These are phyloP conservation scores for Pyrenophora tritici-repentis DNA, from an alignment of 2,329 filamentous ascomycete genomes.

Conservation along the genomic window DNA sequence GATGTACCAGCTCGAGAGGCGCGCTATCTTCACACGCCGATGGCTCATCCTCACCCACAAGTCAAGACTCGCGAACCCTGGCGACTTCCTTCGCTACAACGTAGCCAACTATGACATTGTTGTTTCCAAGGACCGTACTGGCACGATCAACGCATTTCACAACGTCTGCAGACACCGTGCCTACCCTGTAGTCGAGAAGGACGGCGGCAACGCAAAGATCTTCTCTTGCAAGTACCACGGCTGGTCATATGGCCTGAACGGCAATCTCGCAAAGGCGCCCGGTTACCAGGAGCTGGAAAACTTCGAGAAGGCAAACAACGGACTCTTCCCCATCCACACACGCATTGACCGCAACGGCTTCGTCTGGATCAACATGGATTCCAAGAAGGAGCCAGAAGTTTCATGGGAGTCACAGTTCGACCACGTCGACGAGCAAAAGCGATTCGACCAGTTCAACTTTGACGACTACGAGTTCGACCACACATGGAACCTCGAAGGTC, in stretches of 20 bases:
- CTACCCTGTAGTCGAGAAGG: conserved; percentile 49
- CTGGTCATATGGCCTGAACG: conserved; percentile 53
- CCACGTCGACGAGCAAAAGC: conserved; percentile 40
- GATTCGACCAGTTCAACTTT: conserved; percentile 41
- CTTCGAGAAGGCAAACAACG: conserved; percentile 49
- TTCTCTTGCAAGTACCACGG: conserved; percentile 55
- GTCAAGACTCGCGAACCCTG: conserved; percentile 55
- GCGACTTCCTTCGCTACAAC: conserved; percentile 61
- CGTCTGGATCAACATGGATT: conserved; percentile 46
- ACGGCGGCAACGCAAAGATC: conserved; percentile 46
- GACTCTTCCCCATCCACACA: conserved; percentile 43
- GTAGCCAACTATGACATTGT: conserved; percentile 51
- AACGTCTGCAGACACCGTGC: conserved; percentile 55
- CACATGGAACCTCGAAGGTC: conserved; percentile 39
- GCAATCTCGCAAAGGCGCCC: conserved; percentile 52
- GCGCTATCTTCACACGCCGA: conserved; percentile 59
- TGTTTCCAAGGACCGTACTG: conserved; percentile 46
- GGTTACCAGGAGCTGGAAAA: conserved; percentile 48
- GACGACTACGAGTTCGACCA: conserved; percentile 55
- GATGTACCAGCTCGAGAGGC: conserved; percentile 55
- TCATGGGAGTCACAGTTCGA: conserved; percentile 40
- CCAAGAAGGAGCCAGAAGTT: conserved; percentile 37
- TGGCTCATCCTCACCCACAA: conserved; percentile 63
- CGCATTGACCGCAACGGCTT: conserved; percentile 42
- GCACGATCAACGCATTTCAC: conserved; percentile 50